phyloP scores from a whole-genome alignment of 106 monocot genomes.

The Agapanthus africanus region DNA sequence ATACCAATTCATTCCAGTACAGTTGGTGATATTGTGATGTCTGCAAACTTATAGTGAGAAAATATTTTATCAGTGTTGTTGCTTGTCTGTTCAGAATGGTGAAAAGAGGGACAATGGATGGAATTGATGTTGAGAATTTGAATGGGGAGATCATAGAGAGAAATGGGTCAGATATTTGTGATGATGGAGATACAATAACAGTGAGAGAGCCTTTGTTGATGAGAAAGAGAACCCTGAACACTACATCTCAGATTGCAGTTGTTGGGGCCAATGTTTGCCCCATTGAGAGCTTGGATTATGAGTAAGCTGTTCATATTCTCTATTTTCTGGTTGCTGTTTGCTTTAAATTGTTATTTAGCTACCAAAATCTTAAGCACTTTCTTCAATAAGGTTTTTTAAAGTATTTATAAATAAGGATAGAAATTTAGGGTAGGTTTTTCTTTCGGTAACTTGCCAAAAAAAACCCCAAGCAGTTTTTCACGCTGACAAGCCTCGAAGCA shows the following conservation, averaged over 20 bases:
- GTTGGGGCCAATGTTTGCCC: too few relatives aligned
- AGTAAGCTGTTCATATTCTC: slow-evolving; percentile 30
- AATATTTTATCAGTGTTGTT: background rate
- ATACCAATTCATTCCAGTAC: background rate
- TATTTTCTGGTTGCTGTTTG: too few relatives aligned
- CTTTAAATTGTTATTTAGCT: too few relatives aligned
- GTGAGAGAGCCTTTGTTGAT: slow-evolving; percentile 32
- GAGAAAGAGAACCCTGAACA: slow-evolving; percentile 49
- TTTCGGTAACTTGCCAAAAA: too few relatives aligned
- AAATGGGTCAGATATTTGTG: slow-evolving; percentile 23
- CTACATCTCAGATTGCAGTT: slow-evolving; percentile 84
- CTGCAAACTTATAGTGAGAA: background rate
- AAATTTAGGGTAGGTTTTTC: too few relatives aligned
- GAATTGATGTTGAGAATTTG: slow-evolving; percentile 33
- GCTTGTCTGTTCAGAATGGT: background rate
- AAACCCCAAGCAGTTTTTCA: too few relatives aligned
- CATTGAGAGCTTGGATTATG: slow-evolving; percentile 84
- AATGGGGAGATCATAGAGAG: slow-evolving; percentile 21
- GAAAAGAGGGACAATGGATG: slow-evolving; percentile 5
- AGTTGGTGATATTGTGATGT: background rate
- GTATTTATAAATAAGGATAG: too few relatives aligned
- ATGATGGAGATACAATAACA: slow-evolving; percentile 10
- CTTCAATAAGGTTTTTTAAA: too few relatives aligned
- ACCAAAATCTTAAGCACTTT: too few relatives aligned
- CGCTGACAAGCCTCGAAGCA: too few relatives aligned